Conservation (phyloP, 306 rosid genomes). For the Cucurbita pepo region DNA sequence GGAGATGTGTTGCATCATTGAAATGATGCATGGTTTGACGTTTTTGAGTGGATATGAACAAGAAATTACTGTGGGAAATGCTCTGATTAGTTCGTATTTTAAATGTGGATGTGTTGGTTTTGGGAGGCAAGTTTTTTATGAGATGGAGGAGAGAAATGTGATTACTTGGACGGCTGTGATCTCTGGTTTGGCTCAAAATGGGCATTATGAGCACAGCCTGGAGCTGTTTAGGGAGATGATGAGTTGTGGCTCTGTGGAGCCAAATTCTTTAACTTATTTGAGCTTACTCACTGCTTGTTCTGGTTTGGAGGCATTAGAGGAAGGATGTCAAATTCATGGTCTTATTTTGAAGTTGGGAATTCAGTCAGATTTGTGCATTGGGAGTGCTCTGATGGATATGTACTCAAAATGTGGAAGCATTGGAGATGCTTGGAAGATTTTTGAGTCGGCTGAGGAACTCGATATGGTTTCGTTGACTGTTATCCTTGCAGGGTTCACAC, state of each 20-base stretch:
- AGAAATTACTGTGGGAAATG: conserved; percentile 62
- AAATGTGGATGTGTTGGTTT: conserved; percentile 39
- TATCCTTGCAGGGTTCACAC: conserved; percentile 74
- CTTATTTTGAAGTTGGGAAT: conserved; percentile 59
- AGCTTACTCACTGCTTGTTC: conserved; percentile 70
- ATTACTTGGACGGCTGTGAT: conserved; percentile 82
- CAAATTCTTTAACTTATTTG: conserved; percentile 70
- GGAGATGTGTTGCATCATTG: conserved; percentile 18
- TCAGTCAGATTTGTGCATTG: conserved; percentile 57
- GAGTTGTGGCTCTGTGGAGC: conserved; percentile 39
- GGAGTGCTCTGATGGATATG: conserved; percentile 84
- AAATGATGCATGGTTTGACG: conserved; percentile 58
- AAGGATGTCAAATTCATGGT: conserved; percentile 69
- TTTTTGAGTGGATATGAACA: conserved; percentile 43
- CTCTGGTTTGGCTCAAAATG: conserved; percentile 65
- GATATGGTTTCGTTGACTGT: conserved; percentile 76
- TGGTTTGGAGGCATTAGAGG: conserved; percentile 51
- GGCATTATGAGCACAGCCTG: conserved; percentile 31
- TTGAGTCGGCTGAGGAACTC: conserved; percentile 52
- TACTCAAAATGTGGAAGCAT: conserved; percentile 67
- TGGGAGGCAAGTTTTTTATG: conserved; percentile 56
- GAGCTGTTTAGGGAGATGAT: conserved; percentile 41
- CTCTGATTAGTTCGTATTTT: conserved; percentile 61
- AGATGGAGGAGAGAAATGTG: conserved; percentile 69
- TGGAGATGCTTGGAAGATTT: conserved; percentile 56